Evolutionary conservation across 164 flowering plant genomes (phyloP).

Genomic region (Akebia trifoliata): DNA sequence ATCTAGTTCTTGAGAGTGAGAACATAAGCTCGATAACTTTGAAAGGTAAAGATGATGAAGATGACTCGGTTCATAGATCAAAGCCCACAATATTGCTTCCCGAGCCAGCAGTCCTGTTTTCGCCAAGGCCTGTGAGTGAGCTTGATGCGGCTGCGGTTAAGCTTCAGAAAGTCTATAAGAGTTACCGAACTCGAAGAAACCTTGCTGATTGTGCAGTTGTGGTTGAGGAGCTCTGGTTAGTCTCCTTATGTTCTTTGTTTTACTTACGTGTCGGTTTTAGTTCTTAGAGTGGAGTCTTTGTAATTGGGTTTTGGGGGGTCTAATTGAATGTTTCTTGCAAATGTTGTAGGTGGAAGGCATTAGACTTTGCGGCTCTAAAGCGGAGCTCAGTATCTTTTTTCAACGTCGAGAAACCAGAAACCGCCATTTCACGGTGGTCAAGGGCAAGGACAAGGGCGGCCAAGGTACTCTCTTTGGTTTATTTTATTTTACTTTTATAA

Average conservation of each 20-base stretch:
- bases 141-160: slow-evolving; percentile 59
- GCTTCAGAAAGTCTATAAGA: slow-evolving; percentile 67
- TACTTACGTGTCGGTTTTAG: no score
- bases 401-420: slow-evolving; percentile 37
- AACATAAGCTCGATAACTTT: neutral
- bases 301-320: neutral
- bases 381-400: slow-evolving; percentile 52
- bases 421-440: slow-evolving; percentile 53
- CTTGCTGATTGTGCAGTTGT: slow-evolving; percentile 79
- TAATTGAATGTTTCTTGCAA: neutral
- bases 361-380: slow-evolving; percentile 50
- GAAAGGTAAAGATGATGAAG: slow-evolving; percentile 5
- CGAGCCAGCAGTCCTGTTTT: slow-evolving; percentile 10
- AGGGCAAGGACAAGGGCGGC: slow-evolving; percentile 53
- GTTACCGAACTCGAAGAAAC: slow-evolving; percentile 69
- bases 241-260: slow-evolving; percentile 5
- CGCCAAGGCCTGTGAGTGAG: slow-evolving; percentile 32
- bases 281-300: no score
- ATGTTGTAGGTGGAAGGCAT: slow-evolving; percentile 61
- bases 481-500: no score
- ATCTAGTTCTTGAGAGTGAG: slow-evolving; percentile 4
- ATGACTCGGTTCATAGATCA: neutral
- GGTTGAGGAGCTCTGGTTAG: slow-evolving; percentile 66
- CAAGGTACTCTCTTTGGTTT: no score
- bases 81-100: slow-evolving; percentile 9